These are phyloP conservation scores for Trichoderma sp. DNA, from an alignment of 2,329 filamentous ascomycete species.

Conservation along the genomic window DNA sequence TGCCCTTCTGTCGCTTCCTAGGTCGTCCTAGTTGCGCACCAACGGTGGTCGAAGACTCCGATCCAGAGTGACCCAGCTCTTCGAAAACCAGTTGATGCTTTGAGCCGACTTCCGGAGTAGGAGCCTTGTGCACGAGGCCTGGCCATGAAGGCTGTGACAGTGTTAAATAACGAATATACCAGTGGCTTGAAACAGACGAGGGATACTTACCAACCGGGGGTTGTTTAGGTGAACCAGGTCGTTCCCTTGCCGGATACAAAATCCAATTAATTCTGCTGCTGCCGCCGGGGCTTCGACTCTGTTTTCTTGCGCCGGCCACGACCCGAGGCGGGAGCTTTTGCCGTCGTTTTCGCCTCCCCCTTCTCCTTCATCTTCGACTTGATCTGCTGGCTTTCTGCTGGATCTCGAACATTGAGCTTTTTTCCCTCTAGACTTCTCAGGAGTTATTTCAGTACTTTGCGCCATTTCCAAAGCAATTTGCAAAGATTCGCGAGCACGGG, in stretches of 20 bases:
- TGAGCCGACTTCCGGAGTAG: neutral
- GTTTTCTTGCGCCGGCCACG: neutral
- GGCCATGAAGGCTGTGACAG: neutral
- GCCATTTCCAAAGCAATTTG: slow-evolving; percentile 14
- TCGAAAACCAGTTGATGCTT: neutral
- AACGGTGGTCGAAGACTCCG: neutral
- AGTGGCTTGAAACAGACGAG: neutral
- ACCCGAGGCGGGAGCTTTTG: neutral
- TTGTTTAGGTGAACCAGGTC: neutral
- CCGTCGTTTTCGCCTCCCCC: neutral
- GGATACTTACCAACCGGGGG: neutral
- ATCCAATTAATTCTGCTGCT: neutral
- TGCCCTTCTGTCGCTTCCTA: neutral
- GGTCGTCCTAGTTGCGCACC: neutral
- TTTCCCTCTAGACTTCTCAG: slow-evolving; percentile 9
- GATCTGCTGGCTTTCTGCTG: neutral
- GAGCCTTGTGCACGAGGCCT: neutral
- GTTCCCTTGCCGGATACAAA: neutral
- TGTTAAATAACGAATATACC: neutral
- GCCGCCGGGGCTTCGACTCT: neutral
- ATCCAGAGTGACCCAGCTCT: neutral
- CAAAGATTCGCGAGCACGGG: slow-evolving; percentile 14
- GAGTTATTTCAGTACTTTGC: slow-evolving; percentile 7
- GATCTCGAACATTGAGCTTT: neutral
- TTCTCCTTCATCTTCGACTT: neutral